Evolutionary conservation across 1,284 basidiomycete species (phyloP).

Genomic region (Exsudoporus floridanus): DNA sequence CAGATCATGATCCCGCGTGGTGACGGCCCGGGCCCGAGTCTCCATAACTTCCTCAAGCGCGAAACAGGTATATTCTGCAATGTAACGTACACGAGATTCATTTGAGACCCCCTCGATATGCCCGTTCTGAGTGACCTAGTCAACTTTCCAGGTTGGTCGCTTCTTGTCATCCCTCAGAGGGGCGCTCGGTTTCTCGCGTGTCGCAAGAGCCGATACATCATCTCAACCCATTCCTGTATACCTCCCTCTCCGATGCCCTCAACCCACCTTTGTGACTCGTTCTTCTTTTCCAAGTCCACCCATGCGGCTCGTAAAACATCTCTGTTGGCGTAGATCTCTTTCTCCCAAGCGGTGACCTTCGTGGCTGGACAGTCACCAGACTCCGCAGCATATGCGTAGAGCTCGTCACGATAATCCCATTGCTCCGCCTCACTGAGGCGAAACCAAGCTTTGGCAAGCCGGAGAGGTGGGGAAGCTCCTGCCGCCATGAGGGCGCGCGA

Average conservation of each 20-base stretch:
- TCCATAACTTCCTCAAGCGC: no score
- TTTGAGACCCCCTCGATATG: background rate
- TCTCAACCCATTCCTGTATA: slow-evolving; percentile 58
- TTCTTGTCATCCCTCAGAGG: slow-evolving; percentile 2
- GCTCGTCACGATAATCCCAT: slow-evolving; percentile 64
- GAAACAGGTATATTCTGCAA: background rate
- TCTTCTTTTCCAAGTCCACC: slow-evolving; percentile 54
- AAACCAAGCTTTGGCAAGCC: slow-evolving; percentile 57
- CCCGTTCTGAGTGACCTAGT: background rate
- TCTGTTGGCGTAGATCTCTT: slow-evolving; percentile 54
- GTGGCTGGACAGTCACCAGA: slow-evolving; percentile 33
- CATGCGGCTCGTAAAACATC: slow-evolving; percentile 52
- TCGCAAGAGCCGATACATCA: slow-evolving; percentile 51
- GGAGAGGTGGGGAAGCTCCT: slow-evolving; percentile 33
- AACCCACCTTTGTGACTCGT: slow-evolving; percentile 59
- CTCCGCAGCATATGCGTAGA: slow-evolving; percentile 50
- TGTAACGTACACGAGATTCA: background rate
- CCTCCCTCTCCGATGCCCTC: slow-evolving; percentile 58
- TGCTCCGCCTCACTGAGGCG: slow-evolving; percentile 51
- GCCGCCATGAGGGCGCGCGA: slow-evolving; percentile 42
- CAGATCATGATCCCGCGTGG: background rate
- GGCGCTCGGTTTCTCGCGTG: slow-evolving; percentile 30
- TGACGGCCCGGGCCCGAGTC: no score
- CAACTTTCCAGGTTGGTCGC: background rate
- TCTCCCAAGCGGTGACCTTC: slow-evolving; percentile 54